A percentile compares a stretch with the other conserved stretches of the same genome.
Conservation (phyloP, 73 alveolate genomes). For the Uronychia setigera region DNA sequence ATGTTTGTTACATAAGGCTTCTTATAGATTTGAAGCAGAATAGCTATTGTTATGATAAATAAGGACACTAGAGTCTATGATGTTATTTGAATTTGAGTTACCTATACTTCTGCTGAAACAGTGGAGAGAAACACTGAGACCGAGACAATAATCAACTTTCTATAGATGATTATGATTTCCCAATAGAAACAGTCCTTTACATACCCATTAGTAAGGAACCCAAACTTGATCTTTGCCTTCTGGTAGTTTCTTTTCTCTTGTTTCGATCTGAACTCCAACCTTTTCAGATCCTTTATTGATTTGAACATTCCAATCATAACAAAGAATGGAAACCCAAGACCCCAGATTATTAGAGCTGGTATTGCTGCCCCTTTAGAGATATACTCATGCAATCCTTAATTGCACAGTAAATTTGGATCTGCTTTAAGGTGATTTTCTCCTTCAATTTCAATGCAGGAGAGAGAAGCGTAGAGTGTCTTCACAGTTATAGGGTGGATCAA, state of each 20-base stretch:
- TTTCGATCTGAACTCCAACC: neutral
- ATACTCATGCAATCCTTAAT: slow-evolving; percentile 16
- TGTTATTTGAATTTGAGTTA: too few species aligned
- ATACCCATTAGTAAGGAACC: slow-evolving; percentile 29
- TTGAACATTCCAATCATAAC: slow-evolving; percentile 9
- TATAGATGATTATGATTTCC: slow-evolving; percentile 49
- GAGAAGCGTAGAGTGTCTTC: slow-evolving; percentile 36
- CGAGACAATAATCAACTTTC: slow-evolving; percentile 36
- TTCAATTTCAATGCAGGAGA: slow-evolving; percentile 49
- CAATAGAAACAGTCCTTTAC: slow-evolving; percentile 14
- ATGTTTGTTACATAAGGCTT: slow-evolving; percentile 22
- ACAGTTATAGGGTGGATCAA: slow-evolving; percentile 53
- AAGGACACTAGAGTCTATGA: too few species aligned
- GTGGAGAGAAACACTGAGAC: slow-evolving; percentile 37
- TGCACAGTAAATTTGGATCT: slow-evolving; percentile 25
- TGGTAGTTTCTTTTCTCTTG: neutral
- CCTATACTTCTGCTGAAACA: slow-evolving; percentile 44
- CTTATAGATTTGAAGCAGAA: too few species aligned
- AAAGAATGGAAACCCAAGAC: slow-evolving; percentile 54
- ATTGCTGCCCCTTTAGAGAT: neutral
- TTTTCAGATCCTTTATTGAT: neutral
- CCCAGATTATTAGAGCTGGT: slow-evolving; percentile 56
- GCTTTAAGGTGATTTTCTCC: slow-evolving; percentile 11
- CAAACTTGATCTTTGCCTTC: slow-evolving; percentile 19
- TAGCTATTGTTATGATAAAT: too few species aligned